phyloP scores from a whole-genome alignment of 345 rosid species.

The Clarkia xantiana region DNA sequence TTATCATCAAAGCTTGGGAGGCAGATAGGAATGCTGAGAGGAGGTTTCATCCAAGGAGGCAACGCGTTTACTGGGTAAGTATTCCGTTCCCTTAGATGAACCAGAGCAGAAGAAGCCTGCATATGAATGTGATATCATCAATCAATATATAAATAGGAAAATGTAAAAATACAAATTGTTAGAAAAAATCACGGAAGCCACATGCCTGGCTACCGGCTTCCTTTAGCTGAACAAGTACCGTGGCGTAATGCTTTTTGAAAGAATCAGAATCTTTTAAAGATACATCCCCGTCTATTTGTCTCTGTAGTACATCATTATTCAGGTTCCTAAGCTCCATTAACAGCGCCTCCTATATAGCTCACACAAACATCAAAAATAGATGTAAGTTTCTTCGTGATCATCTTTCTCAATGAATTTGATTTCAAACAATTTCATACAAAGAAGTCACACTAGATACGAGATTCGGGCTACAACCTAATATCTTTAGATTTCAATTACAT shows the following conservation, averaged over 20 bases:
- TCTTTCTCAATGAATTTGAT: not conserved
- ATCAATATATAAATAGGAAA: constrained; percentile 1
- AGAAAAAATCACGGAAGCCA: constrained; percentile 26
- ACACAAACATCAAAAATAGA: constrained; percentile 9
- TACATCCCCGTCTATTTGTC: constrained; percentile 19
- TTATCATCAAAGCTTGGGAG: constrained; percentile 16
- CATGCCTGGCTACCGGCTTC: constrained; percentile 46
- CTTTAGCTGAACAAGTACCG: constrained; percentile 33
- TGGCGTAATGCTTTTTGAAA: constrained; percentile 32
- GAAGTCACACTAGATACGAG: no score
- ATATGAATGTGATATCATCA: constrained; percentile 5
- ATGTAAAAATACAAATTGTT: constrained; percentile 1
- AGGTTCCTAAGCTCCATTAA: constrained; percentile 27
- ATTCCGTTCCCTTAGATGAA: constrained; percentile 23
- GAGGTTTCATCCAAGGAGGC: constrained; percentile 30
- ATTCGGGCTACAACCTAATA: not conserved
- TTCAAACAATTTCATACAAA: not conserved
- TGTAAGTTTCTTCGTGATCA: constrained; percentile 5
- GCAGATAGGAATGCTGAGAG: constrained; percentile 13
- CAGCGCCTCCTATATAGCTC: constrained; percentile 20
- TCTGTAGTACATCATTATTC: constrained; percentile 23
- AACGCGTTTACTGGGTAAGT: constrained; percentile 17
- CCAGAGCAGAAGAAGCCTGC: constrained; percentile 48
- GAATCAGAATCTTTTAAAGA: constrained; percentile 28
- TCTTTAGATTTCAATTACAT: no score